Conservation (phyloP, 108 stramenopile genomes). For the Nitzschia sp. region DNA sequence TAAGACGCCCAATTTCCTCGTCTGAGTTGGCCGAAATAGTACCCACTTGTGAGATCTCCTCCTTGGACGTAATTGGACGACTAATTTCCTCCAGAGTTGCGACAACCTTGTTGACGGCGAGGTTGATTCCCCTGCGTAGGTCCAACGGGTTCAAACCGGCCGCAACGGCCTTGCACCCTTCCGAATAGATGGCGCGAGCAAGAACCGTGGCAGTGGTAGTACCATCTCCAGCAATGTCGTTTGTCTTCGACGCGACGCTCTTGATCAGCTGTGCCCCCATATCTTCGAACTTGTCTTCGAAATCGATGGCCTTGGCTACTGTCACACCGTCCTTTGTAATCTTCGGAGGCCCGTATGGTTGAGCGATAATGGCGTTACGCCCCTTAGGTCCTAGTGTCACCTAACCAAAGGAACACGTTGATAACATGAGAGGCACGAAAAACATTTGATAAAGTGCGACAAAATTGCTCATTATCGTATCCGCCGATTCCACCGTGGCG, state of each 20-base stretch:
- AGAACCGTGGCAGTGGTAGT: constrained; percentile 99
- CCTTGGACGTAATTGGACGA: constrained; percentile 94
- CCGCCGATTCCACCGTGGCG: too few species aligned
- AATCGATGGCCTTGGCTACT: constrained; percentile 99
- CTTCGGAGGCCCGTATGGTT: constrained; percentile 98
- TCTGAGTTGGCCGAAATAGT: constrained; percentile 99
- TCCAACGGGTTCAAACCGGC: constrained; percentile 99
- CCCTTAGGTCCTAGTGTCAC: constrained; percentile 99
- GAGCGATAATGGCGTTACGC: constrained; percentile 98
- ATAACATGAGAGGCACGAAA: not conserved
- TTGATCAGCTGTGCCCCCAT: constrained; percentile 98
- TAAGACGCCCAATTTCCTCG: constrained; percentile 90
- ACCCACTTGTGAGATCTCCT: constrained; percentile 98
- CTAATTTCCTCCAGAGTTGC: constrained; percentile 87
- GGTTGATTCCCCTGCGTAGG: constrained; percentile 93
- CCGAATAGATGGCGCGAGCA: constrained; percentile 96
- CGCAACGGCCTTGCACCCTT: constrained; percentile 99
- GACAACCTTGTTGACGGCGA: constrained; percentile 93
- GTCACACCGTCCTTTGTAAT: constrained; percentile 99
- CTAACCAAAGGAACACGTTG: constrained; percentile 30
- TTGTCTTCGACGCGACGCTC: constrained; percentile 97
- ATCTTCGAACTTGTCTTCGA: constrained; percentile 98
- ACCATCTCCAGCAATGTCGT: constrained; percentile 99
- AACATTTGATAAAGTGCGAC: too few species aligned
- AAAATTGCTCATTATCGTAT: too few species aligned